Conservation (phyloP, 2,329 filamentous ascomycete species). For the Ophiognomonia clavigignenti-juglandacearum region DNA sequence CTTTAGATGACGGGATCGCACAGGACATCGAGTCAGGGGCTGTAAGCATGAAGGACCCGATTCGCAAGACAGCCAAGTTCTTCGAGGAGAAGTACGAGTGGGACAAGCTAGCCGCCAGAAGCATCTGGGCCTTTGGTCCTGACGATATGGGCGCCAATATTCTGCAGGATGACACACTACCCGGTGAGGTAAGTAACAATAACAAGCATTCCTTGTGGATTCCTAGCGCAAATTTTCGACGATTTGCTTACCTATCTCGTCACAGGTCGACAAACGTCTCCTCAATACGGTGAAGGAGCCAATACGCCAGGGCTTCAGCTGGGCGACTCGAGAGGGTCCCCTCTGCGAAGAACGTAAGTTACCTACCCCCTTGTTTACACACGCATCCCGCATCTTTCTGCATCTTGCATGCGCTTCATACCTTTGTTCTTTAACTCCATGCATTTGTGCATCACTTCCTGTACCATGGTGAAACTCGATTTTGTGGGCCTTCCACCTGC, state of each 20-base stretch:
- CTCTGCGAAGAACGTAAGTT: slow-evolving; percentile 92
- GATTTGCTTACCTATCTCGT: slow-evolving; percentile 11
- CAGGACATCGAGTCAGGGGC: slow-evolving; percentile 88
- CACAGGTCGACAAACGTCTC: slow-evolving; percentile 81
- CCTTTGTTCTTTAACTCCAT: slow-evolving; percentile 7
- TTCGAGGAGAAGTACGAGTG: slow-evolving; percentile 97
- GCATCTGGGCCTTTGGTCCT: slow-evolving; percentile 97
- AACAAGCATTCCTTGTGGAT: neutral
- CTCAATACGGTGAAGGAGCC: slow-evolving; percentile 85
- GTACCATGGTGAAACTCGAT: slow-evolving; percentile 5
- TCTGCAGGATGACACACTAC: slow-evolving; percentile 91
- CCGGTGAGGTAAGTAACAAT: slow-evolving; percentile 63
- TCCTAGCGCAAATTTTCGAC: no score
- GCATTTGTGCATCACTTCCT: neutral
- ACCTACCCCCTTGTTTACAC: slow-evolving; percentile 18
- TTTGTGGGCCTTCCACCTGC: slow-evolving; percentile 8
- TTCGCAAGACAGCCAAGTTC: slow-evolving; percentile 90
- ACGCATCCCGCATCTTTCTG: no score
- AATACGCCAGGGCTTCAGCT: slow-evolving; percentile 92
- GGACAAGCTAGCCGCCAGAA: slow-evolving; percentile 88
- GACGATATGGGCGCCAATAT: slow-evolving; percentile 95
- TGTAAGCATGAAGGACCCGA: slow-evolving; percentile 88
- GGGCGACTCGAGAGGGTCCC: slow-evolving; percentile 92
- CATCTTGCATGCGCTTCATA: slow-evolving; percentile 3
- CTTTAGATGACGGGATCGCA: slow-evolving; percentile 89